Evolutionary conservation across 495 filamentous ascomycete species (phyloP).

Genomic region (Hypoxylon intermedium): DNA sequence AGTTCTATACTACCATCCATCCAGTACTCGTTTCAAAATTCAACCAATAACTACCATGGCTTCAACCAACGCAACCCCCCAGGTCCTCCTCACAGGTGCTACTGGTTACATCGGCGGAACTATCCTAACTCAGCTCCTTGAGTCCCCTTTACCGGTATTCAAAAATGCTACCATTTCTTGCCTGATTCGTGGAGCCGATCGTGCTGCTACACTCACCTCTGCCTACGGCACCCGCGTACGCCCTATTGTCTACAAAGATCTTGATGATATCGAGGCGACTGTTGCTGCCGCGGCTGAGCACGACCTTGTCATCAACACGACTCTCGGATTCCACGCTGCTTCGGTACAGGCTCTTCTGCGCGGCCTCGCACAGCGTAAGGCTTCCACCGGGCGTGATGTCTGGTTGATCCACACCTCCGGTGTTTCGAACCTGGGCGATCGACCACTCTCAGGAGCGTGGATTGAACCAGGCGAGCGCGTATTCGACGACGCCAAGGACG

Average conservation of each 20-base stretch:
- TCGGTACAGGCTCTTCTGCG: constrained; percentile 44
- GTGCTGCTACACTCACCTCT: constrained; percentile 20
- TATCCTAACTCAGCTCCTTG: constrained; percentile 31
- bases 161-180: constrained; percentile 20
- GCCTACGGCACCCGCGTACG: constrained; percentile 33
- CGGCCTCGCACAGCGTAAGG: constrained; percentile 48
- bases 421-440: constrained; percentile 57
- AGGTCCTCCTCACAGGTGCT: constrained; percentile 42
- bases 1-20: no score
- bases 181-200: constrained; percentile 30
- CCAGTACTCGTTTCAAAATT: no score
- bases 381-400: constrained; percentile 34
- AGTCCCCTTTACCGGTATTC: constrained; percentile 20
- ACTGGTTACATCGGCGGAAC: constrained; percentile 42
- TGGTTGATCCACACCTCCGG: constrained; percentile 56
- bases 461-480: constrained; percentile 42
- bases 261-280: constrained; percentile 44
- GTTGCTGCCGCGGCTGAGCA: constrained; percentile 43
- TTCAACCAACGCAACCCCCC: constrained; percentile 15
- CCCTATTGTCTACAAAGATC: constrained; percentile 30
- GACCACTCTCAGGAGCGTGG: constrained; percentile 46
- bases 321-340: constrained; percentile 41
- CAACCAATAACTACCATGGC: constrained; percentile 33
- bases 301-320: constrained; percentile 53
- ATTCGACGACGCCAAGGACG: constrained; percentile 52